Base-by-base conservation (phyloP, 495 filamentous ascomycete species). In the Hypomontagnella submonticulosa region DNA sequence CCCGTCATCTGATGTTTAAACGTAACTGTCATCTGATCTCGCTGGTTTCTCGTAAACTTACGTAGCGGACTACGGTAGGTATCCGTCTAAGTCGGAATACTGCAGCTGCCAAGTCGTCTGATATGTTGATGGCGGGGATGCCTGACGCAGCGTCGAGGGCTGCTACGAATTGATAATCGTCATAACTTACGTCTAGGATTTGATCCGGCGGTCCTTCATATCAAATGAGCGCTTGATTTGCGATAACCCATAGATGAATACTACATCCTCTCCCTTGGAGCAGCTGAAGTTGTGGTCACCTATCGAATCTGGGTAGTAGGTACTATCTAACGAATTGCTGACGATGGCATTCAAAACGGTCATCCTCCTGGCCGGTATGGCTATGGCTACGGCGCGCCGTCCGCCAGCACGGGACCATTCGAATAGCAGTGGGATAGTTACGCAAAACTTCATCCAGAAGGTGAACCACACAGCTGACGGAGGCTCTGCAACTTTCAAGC, bases 371-470 rank as follows among this genome's bases (percentile, higher is more conserved):
- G 49, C 50, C 11, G 43, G 49, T 10, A 16, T 47, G 34, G 59
- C 55, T 4, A 13, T 59, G 36, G 59, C 55, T 4, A 13, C 55
- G 36, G 58, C 54, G 34, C 20, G 38, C 11, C 54, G 55, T 33
- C 20, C 65, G 18, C 27, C 54, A 18, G 59, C 46, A 30, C 23
- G 38, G 5, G 54, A 49, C 2, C 58, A 57, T 18, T 67, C 65
- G 1, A 63, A 69, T 16, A 63, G 43, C 15, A 69, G 54, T 32
- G 27, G 23, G 4, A 56, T 55, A 27, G 65, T 34, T 6, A 60
- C 55, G 13, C 59, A 60, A n/a, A 15, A 69, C 54, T 69, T 69
- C 65, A 40, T 16, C 23, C 65, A 69, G 18, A 69, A 60, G 38
- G 30, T 69, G 15, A 63, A 69, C 43, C 65, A 69, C 59, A 36